Evolutionary conservation across 2,329 filamentous ascomycete species (phyloP).

Genomic region (Lasiodiplodia sp.): DNA sequence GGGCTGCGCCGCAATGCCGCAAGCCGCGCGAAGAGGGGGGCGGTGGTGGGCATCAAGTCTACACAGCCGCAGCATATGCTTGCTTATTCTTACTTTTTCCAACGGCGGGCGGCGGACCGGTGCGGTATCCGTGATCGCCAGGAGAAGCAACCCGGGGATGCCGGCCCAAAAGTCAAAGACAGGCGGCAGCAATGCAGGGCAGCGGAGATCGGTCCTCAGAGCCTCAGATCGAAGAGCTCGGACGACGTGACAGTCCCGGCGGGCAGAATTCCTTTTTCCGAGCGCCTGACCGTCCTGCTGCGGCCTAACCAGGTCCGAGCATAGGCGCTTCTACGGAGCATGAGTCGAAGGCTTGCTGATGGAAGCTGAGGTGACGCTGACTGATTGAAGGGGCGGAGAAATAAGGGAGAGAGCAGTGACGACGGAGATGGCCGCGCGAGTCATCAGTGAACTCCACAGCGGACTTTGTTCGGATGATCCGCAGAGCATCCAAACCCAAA

Average conservation of each 20-base stretch:
- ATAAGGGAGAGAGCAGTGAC: not conserved
- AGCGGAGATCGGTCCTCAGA: constrained; percentile 1
- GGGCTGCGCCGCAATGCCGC: not conserved
- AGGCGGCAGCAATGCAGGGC: constrained; percentile 7
- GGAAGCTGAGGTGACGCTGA: not conserved
- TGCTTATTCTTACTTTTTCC: not conserved
- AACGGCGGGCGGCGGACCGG: not conserved
- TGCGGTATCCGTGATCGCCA: not conserved
- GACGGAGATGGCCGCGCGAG: not conserved
- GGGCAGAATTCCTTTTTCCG: not conserved
- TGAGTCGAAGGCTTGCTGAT: not conserved
- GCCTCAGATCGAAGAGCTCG: constrained; percentile 10
- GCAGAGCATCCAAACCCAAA: not conserved
- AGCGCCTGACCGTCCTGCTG: not conserved
- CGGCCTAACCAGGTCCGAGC: not conserved
- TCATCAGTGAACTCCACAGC: constrained; percentile 4
- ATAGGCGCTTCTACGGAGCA: constrained; percentile 9
- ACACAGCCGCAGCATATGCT: not conserved
- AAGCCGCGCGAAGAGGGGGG: not conserved
- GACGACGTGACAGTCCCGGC: not conserved
- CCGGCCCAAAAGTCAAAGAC: not conserved
- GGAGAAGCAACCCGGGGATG: constrained; percentile 29
- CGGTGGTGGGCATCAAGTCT: not conserved
- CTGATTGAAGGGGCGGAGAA: not conserved
- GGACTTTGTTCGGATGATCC: constrained; percentile 26